A percentile compares a stretch with the other conserved stretches of the same genome.
These are phyloP conservation scores for Podila epigama DNA, from an alignment of 192 early-diverging fungal genomes.

Conservation along the genomic window DNA sequence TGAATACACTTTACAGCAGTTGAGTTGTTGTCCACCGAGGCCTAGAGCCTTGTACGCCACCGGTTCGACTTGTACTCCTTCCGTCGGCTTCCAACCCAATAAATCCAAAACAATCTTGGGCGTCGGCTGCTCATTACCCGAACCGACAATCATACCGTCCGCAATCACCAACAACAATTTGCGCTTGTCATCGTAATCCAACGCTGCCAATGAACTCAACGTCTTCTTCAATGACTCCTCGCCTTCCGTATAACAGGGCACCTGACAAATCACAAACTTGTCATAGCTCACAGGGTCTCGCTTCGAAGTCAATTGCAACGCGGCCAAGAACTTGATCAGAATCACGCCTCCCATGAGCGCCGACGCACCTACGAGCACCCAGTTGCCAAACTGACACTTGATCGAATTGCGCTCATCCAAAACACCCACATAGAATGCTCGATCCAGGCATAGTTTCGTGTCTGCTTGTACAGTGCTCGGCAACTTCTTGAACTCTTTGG, in stretches of 20 bases:
- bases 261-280: conserved; percentile 81
- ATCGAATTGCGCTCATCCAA: conserved; percentile 66
- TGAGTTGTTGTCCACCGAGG: conserved; percentile 79
- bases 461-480: conserved; percentile 19
- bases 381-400: conserved; percentile 69
- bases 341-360: conserved; percentile 72
- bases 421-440: conserved; percentile 70
- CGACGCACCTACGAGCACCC: conserved; percentile 69
- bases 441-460: conserved; percentile 66
- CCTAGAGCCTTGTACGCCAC: conserved; percentile 79
- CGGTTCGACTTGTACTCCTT: conserved; percentile 64
- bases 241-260: conserved; percentile 86
- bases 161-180: conserved; percentile 80
- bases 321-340: conserved; percentile 78
- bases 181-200: conserved; percentile 83
- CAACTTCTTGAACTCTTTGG: conserved; percentile 50
- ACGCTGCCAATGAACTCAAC: conserved; percentile 71
- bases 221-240: conserved; percentile 80
- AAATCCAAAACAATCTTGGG: conserved; percentile 84
- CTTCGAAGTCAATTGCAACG: conserved; percentile 72
- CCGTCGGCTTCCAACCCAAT: conserved; percentile 63
- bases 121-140: conserved; percentile 82
- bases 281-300: conserved; percentile 74
- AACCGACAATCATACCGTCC: conserved; percentile 85
- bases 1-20: conserved; percentile 84